Evolutionary conservation across 371 early-diverging fungal genomes (phyloP), one percentile per base, ranked within the genome.

Genomic region (Mucor mucedo): DNA sequence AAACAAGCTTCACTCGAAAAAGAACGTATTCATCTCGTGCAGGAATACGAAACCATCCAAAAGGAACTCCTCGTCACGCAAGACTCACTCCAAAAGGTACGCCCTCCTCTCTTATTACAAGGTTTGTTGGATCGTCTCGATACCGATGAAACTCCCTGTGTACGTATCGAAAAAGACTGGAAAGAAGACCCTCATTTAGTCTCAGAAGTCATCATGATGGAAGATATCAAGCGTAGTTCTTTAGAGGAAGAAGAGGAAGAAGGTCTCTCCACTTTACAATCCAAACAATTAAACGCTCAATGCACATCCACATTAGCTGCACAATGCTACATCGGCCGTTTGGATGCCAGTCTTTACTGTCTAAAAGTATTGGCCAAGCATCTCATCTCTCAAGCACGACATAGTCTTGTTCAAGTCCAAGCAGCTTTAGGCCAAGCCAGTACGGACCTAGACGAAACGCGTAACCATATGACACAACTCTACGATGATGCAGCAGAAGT

Each of bases 401-500:
- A 59, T 65, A 62, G 32, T 29, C 60, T 71, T 62, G 60, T 64
- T 55, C 83, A 82, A 44, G 83, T 75, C 0, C 78, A 83, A 45
- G 79, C 80, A 0, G 60, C 76, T 0, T 52, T 87, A 47, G 75
- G 74, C 1, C 73, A 78, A 54, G 83, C 87, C 0, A 84, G 78
- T 28, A 69, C 71, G 0, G 83, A 84, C 38, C 62, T 87, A 13
- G 83, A 80, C 16, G 82, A 82, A 21, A 71, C 72, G 5, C 76
- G 83, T 29, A 76, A 70, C 11, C 81, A 78, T 14, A 80, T 87
- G 71, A 74, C 74, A 0, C 75, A 72, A 0, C 60, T 87, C 10
- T 84, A 82, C 47, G 85, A 87, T 29, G 84, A 87, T 53, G 83
- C 85, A 2, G 85, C 84, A 14, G 83, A 83, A 39, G 81, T 87